Base-by-base conservation (phyloP, 495 filamentous ascomycete genomes). In the Annulohypoxylon maeteangense region DNA sequence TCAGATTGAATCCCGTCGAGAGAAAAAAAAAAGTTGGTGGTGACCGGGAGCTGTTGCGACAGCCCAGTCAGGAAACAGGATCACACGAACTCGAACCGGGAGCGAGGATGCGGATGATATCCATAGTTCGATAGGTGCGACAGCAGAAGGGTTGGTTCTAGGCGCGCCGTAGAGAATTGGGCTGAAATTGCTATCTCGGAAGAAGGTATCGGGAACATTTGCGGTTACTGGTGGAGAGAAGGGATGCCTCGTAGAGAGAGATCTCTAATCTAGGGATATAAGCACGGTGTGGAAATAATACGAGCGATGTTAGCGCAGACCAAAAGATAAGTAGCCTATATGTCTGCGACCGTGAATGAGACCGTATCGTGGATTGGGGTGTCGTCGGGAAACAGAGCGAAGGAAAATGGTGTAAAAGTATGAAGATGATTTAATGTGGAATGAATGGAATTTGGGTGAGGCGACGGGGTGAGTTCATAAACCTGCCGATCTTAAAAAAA, bases 201-300 rank as follows among this genome's bases (percentile, higher is more conserved):
- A 36, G 68, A 70, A 59, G 60, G 74, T 77, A 75, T 74, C 65
- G 67, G 67, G 75, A 68, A 77, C 75, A 77, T 77, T 77, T 62
- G 73, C 65, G 70, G 34, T 69, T 72, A 55, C 45, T 67, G 65
- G 31, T 57, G 31, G 51, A 44, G 64, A 61, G 62, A 73, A 73
- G 58, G 60, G 64, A 71, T 61, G 61, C 54, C 61, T 66, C 60
- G 50, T 62, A 60, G 53, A 58, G 45, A 65, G 47, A 22, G 32
- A 57, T 57, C 54, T 57, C 54, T 25, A 25, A 57, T 57, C 25
- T 57, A 57, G 32, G 23, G 36, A 32, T 16, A 32, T 18, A 38
- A 27, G 20, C 18, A 40, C 40, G 12, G 40, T 10, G 34, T 7
- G 31, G 14, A 34, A 55, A 55, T n/a, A 51, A 51, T 51, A 51